Conservation (phyloP, 2,329 filamentous ascomycete genomes). For the Fusarium sp. region DNA sequence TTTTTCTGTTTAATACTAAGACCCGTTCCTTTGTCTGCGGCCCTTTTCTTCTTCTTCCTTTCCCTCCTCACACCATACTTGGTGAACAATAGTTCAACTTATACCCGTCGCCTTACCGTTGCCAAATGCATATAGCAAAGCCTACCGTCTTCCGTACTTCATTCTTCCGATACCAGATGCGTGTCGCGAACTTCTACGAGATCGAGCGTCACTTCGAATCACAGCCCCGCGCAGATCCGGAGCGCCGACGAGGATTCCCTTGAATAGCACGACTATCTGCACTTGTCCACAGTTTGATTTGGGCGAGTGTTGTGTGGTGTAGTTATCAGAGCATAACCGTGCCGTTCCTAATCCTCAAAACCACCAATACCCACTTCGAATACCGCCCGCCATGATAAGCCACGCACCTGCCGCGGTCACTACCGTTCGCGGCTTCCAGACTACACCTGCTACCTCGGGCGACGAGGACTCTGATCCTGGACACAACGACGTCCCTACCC, state of each 20-base stretch:
- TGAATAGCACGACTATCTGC: slow-evolving; percentile 48
- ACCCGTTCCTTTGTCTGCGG: slow-evolving; percentile 30
- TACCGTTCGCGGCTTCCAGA: slow-evolving; percentile 68
- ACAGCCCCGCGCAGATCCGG: slow-evolving; percentile 67
- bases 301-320: slow-evolving; percentile 37
- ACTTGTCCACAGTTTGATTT: slow-evolving; percentile 30
- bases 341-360: slow-evolving; percentile 20
- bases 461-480: slow-evolving; percentile 69
- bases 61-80: slow-evolving; percentile 45
- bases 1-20: slow-evolving; percentile 38
- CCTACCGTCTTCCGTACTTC: slow-evolving; percentile 58
- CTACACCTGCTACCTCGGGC: slow-evolving; percentile 65
- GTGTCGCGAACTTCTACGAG: slow-evolving; percentile 61
- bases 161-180: slow-evolving; percentile 70
- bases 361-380: slow-evolving; percentile 22
- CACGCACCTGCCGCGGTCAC: slow-evolving; percentile 63
- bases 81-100: slow-evolving; percentile 42
- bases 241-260: slow-evolving; percentile 68
- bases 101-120: slow-evolving; percentile 35
- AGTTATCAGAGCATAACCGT: slow-evolving; percentile 36
- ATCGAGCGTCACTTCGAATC: slow-evolving; percentile 62
- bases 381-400: slow-evolving; percentile 57
- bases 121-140: slow-evolving; percentile 69
- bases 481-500: slow-evolving; percentile 55
- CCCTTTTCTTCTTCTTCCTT: slow-evolving; percentile 32